Base-by-base conservation (phyloP, 257 asterid genomes). In the Salvia splendens region DNA sequence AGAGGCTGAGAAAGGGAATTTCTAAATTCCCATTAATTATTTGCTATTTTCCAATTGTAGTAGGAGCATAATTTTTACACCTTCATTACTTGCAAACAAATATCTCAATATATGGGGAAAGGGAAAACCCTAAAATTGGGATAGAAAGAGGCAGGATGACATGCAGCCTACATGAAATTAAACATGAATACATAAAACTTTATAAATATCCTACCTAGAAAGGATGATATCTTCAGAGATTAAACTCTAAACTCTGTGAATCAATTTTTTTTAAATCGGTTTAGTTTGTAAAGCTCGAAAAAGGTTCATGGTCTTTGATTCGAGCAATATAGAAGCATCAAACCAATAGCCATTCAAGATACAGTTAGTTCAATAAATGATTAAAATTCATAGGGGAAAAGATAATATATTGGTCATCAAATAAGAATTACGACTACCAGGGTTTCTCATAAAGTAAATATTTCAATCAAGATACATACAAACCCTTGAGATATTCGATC, bases 61-160 rank as follows among this genome's bases (percentile, higher is more conserved):
- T 8, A 24, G 30, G 30, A 24, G 30, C 30, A 28, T 24, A 15
- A 28, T 17, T 8, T 40, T 40, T 7, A 0, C 2, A 40, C 8
- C 42, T 38, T 38, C 42, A 5, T 38, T 8, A 38, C 6, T 40
- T 40, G 45, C 45, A 40, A 40, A 40, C 2, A 40, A 8, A 33
- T 4, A 33, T 4, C n/a, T 51, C 58, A 51, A 16, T 33, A 51
- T 50, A 53, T 33, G 53, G 28, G 50, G 57, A 47, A 45, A 15
- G 0, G 2, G 5, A 12, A 74, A 78, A 78, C 83, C 83, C 83
- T 78, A 78, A 70, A 71, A 69, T 7, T 38, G 45, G 42, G 48
- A 63, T 6, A 52, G 38, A 32, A 53, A 33, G 51, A 51, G 59
- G 59, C 69, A 33, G 68, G 41, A n/a, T 53, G 64, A 4, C 62